phyloP scores from a whole-genome alignment of 805 yeast genomes.

The Lachancea mirantina region DNA sequence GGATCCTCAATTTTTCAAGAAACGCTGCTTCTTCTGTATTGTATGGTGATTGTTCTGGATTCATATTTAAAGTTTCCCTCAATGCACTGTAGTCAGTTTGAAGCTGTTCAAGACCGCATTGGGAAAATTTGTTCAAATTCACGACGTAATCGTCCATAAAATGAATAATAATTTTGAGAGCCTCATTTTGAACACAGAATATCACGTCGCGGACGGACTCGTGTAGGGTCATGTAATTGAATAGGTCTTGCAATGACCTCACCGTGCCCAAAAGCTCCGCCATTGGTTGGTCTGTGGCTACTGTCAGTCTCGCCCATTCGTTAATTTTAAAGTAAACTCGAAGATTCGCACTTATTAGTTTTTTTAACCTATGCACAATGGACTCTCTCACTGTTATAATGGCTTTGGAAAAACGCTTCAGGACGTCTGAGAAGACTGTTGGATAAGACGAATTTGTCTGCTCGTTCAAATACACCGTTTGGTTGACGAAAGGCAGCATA shows the following conservation, averaged over 20 bases:
- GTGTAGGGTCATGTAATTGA: constrained; percentile 1
- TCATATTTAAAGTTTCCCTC: constrained; percentile 22
- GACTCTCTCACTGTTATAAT: constrained; percentile 27
- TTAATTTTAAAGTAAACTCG: constrained; percentile 30
- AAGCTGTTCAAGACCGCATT: constrained; percentile 30
- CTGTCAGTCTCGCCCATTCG: constrained; percentile 24
- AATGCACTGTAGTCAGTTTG: constrained; percentile 27
- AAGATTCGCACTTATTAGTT: constrained; percentile 24
- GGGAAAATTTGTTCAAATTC: constrained; percentile 33
- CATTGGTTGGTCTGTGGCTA: constrained; percentile 11
- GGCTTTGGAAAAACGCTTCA: constrained; percentile 24
- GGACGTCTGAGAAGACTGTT: constrained; percentile 28
- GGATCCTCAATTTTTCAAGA: constrained; percentile 22
- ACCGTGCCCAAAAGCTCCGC: constrained; percentile 9
- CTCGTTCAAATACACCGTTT: constrained; percentile 9
- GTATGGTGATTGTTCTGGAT: constrained; percentile 12
- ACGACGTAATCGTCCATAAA: constrained; percentile 32
- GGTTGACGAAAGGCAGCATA: constrained; percentile 6
- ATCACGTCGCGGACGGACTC: constrained; percentile 12
- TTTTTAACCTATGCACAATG: constrained; percentile 27
- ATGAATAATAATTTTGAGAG: constrained; percentile 25
- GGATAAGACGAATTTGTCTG: constrained; percentile 7
- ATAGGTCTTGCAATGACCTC: constrained; percentile 1
- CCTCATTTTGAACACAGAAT: constrained; percentile 20
- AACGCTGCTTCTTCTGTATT: constrained; percentile 19